These are phyloP conservation scores for Spatholobus suberectus DNA, from an alignment of 306 rosid species.

Conservation along the genomic window DNA sequence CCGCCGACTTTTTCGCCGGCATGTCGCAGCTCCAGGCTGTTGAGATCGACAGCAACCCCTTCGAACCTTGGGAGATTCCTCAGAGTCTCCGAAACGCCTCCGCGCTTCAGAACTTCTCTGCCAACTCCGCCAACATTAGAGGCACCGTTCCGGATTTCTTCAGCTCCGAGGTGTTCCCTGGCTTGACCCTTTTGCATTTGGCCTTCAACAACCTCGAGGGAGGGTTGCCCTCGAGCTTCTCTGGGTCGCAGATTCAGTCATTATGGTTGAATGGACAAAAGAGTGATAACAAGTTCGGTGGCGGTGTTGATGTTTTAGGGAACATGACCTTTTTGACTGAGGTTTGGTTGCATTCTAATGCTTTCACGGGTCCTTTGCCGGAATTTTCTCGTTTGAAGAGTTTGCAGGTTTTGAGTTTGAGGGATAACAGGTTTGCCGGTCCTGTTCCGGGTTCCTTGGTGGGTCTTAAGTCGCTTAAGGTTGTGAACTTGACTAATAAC, in stretches of 20 bases:
- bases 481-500: conserved; percentile 81
- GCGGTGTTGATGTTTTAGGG: conserved; percentile 58
- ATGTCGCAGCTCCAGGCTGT: conserved; percentile 65
- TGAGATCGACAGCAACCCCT: conserved; percentile 77
- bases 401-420: conserved; percentile 64
- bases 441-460: conserved; percentile 69
- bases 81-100: conserved; percentile 55
- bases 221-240: conserved; percentile 57
- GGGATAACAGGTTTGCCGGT: conserved; percentile 80
- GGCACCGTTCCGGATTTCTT: conserved; percentile 72
- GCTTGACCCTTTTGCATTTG: conserved; percentile 66
- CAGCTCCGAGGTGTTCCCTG: conserved; percentile 53
- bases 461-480: conserved; percentile 56
- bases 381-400: conserved; percentile 65
- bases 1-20: conserved; percentile 63
- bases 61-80: conserved; percentile 75
- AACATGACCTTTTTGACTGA: conserved; percentile 75
- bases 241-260: conserved; percentile 63
- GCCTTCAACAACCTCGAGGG: conserved; percentile 75
- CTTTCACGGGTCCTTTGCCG: conserved; percentile 72
- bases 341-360: conserved; percentile 83
- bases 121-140: conserved; percentile 68
- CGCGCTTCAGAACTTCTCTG: conserved; percentile 75
- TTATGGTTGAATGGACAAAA: conserved; percentile 87
- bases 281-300: conserved; percentile 60